Evolutionary conservation across 257 asterid genomes (phyloP).

Genomic region (Solanum chmielewskii): DNA sequence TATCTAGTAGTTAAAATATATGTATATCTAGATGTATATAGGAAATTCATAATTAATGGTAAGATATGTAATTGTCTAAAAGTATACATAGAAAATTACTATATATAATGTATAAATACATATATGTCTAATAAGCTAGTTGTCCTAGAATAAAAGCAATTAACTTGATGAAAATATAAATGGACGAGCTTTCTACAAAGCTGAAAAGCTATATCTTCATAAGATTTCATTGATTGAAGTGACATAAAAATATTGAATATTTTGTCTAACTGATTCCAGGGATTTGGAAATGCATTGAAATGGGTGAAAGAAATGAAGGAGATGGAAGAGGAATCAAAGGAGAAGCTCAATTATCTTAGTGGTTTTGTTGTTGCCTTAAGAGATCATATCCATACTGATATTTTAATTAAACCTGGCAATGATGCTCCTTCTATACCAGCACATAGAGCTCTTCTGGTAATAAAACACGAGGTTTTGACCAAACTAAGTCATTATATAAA

Average conservation of each 20-base stretch:
- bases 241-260: not conserved
- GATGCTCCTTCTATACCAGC: slow-evolving; percentile 64
- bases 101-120: no score
- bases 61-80: no score
- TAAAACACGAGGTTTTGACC: not conserved
- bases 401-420: slow-evolving; percentile 60
- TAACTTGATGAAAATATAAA: not conserved
- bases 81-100: no score
- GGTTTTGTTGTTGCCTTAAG: slow-evolving; percentile 52
- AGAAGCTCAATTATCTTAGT: slow-evolving; percentile 44
- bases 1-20: no score
- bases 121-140: not conserved
- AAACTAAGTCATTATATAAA: no score
- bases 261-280: slow-evolving; percentile 20
- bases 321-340: slow-evolving; percentile 51
- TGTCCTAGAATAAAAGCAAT: not conserved
- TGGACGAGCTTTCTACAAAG: not conserved
- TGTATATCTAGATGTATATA: no score
- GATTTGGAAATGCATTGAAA: slow-evolving; percentile 71
- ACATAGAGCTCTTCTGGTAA: slow-evolving; percentile 60
- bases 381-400: slow-evolving; percentile 69
- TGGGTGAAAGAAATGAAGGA: slow-evolving; percentile 89
- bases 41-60: no score
- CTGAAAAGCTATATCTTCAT: not conserved
- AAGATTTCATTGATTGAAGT: not conserved